Evolutionary conservation across 352 stramenopile genomes (phyloP), one percentile per base, ranked within the genome.

Genomic region (Phytophthora niederhauseri): DNA sequence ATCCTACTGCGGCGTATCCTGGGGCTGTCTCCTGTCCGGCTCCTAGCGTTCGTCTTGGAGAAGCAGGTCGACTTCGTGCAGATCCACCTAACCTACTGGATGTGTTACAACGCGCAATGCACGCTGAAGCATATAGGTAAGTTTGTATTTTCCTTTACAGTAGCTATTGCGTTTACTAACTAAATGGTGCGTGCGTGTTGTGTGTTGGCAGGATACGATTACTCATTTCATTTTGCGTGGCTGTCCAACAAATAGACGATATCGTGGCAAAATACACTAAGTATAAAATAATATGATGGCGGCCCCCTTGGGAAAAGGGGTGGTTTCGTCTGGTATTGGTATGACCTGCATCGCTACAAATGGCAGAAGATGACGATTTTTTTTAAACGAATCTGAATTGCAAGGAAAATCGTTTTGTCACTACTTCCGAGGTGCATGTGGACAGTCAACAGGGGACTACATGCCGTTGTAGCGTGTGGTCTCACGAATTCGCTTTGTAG

Each of bases 21-120:
- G 31, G 57, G 52, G 2, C 6, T 68, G 4, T 59, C 65, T 0
- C 36, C 67, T 0, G 17, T 82, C 17, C n/a, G 61, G 0, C 70
- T 76, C 6, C 62, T 85, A 4, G 68, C 64, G 15, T 82, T 85
- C 30, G 75, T 83, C 22, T 51, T 83, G 12, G 54, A 69, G 17
- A 72, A 64, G 4, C 63, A 80, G 19, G 55, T 41, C 15, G 53
- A 7, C 14, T 46, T 71, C 12, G 45, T 77, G 8, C 77, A 78
- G 34, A 54, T 45, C 12, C 73, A 62, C 49, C 53, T 85, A 8
- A 22, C 70, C 7, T 67, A 74, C 46, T 84, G 73, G 76, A 30
- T 84, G 6, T 52, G 75, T 2, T 76, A 75, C 51, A 70, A 65
- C 6, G 53, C 75, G 0, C 71, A 75, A 17, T 24, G 19, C n/a